These are phyloP conservation scores for Amylostereum areolatum DNA, from an alignment of 1,284 basidiomycete genomes.

Conservation along the genomic window DNA sequence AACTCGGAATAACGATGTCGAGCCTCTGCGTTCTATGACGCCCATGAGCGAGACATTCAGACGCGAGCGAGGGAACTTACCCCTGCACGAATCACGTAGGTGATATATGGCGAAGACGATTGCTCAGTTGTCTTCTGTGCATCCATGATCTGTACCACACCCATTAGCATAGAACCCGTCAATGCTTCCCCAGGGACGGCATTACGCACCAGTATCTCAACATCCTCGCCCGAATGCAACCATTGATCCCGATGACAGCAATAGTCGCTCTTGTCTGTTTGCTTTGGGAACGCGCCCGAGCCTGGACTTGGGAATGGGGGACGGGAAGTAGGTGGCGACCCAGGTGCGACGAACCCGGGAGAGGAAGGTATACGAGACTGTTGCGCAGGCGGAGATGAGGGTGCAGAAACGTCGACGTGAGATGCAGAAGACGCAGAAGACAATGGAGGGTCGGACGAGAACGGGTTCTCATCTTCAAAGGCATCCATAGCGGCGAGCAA, in stretches of 20 bases:
- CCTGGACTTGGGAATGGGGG: slow-evolving; percentile 50
- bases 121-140: slow-evolving; percentile 92
- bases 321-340: slow-evolving; percentile 30
- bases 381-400: slow-evolving; percentile 51
- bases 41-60: slow-evolving; percentile 7
- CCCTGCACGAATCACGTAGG: slow-evolving; percentile 89
- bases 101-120: slow-evolving; percentile 85
- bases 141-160: slow-evolving; percentile 69
- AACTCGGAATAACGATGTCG: slow-evolving; percentile 97
- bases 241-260: slow-evolving; percentile 70
- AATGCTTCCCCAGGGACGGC: slow-evolving; percentile 2
- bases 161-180: not conserved
- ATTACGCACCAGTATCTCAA: slow-evolving; percentile 65
- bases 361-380: slow-evolving; percentile 31
- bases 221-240: slow-evolving; percentile 74
- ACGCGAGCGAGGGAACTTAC: slow-evolving; percentile 42
- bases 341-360: slow-evolving; percentile 19
- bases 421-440: slow-evolving; percentile 63
- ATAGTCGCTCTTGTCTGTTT: slow-evolving; percentile 59
- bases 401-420: slow-evolving; percentile 56
- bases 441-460: slow-evolving; percentile 52
- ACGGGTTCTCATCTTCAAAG: slow-evolving; percentile 78
- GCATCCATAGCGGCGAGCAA: slow-evolving; percentile 42
- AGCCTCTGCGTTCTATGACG: slow-evolving; percentile 68
- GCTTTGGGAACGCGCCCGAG: slow-evolving; percentile 40